A percentile compares a stretch with the other conserved stretches of the same genome.
Conservation (phyloP, 495 filamentous ascomycete species). For the Aspergillus baeticus region DNA sequence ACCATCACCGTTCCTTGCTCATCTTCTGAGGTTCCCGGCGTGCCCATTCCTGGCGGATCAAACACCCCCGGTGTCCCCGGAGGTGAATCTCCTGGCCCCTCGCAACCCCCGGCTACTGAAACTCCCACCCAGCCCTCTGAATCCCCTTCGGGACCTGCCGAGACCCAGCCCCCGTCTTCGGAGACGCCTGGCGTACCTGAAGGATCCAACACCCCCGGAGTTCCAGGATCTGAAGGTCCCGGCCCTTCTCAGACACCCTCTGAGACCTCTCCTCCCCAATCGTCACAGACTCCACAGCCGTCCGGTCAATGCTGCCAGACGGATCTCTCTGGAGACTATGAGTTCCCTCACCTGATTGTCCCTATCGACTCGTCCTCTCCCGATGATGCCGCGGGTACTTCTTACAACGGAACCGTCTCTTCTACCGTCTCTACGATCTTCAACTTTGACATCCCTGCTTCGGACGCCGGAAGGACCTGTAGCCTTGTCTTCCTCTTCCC, state of each 20-base stretch:
- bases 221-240: not conserved
- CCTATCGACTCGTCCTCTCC: constrained; percentile 59
- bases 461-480: constrained; percentile 57
- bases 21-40: constrained; percentile 7
- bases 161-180: not conserved
- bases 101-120: constrained; percentile 10
- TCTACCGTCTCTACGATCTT: constrained; percentile 59
- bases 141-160: not conserved
- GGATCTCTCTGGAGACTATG: constrained; percentile 48
- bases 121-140: not conserved
- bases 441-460: constrained; percentile 65
- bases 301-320: constrained; percentile 44
- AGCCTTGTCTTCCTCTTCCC: constrained; percentile 68
- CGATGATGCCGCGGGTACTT: constrained; percentile 49
- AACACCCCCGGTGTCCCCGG: constrained; percentile 8
- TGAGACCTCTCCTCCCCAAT: not conserved
- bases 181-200: not conserved
- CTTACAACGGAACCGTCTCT: constrained; percentile 53
- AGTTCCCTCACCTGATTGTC: constrained; percentile 67
- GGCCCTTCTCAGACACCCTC: not conserved
- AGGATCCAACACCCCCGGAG: not conserved
- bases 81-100: constrained; percentile 5
- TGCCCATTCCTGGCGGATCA: constrained; percentile 11
- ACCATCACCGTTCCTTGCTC: constrained; percentile 3
- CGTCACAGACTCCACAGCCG: constrained; percentile 1